phyloP scores from a whole-genome alignment of 2,329 filamentous ascomycete genomes.

The Fusarium annulatum region DNA sequence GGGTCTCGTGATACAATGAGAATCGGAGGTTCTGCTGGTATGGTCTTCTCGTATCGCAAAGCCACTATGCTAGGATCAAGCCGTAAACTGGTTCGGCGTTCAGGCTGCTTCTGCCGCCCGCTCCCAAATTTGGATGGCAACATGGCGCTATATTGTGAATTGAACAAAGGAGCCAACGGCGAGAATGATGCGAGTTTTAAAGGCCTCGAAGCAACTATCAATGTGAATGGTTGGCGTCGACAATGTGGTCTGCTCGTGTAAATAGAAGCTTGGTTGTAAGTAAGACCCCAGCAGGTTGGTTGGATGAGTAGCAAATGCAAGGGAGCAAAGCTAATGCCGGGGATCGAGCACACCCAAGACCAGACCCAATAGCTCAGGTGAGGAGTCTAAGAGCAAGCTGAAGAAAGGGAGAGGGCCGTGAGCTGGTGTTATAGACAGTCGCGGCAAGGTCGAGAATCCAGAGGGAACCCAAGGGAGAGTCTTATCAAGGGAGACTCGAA shows the following conservation, averaged over 20 bases:
- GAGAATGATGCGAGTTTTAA: slow-evolving; percentile 15
- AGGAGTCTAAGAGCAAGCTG: slow-evolving; percentile 6
- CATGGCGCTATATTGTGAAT: slow-evolving; percentile 40
- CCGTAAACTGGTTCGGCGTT: slow-evolving; percentile 52
- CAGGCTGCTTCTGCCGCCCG: slow-evolving; percentile 56
- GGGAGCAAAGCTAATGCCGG: slow-evolving; percentile 31
- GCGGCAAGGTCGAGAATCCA: slow-evolving; percentile 9
- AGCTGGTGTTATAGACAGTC: slow-evolving; percentile 28
- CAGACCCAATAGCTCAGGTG: slow-evolving; percentile 21
- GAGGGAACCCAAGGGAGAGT: slow-evolving; percentile 26
- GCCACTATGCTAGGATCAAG: slow-evolving; percentile 64
- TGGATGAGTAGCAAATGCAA: slow-evolving; percentile 32
- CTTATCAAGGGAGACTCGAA: slow-evolving; percentile 30
- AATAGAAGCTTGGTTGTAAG: slow-evolving; percentile 23
- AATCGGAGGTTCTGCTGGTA: slow-evolving; percentile 67
- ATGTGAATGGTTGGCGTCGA: slow-evolving; percentile 24
- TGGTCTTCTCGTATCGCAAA: slow-evolving; percentile 70
- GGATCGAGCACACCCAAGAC: slow-evolving; percentile 24
- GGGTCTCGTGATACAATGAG: slow-evolving; percentile 60
- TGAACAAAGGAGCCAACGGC: slow-evolving; percentile 19
- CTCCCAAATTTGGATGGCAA: slow-evolving; percentile 57
- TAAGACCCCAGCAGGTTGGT: slow-evolving; percentile 27
- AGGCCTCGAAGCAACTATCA: slow-evolving; percentile 4
- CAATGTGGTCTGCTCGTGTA: slow-evolving; percentile 15
- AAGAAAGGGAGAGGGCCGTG: slow-evolving; percentile 10